phyloP scores from a whole-genome alignment of 495 filamentous ascomycete species.

The Usnea hakonensis region DNA sequence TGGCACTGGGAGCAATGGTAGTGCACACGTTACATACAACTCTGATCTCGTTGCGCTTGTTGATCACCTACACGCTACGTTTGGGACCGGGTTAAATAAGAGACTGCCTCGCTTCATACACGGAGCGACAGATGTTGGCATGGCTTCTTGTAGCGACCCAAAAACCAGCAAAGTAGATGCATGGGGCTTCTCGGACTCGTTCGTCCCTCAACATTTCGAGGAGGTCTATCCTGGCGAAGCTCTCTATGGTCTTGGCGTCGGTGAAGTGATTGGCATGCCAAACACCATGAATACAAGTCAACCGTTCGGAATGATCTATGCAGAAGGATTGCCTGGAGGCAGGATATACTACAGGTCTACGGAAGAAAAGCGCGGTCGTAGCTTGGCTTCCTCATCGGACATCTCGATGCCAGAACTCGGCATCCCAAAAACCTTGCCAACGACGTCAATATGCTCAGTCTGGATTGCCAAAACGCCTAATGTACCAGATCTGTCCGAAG shows the following conservation, averaged over 20 bases:
- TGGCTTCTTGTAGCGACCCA: constrained; percentile 68
- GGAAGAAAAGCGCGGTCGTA: constrained; percentile 73
- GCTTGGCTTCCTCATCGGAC: constrained; percentile 49
- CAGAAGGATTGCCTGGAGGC: constrained; percentile 76
- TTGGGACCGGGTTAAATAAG: constrained; percentile 52
- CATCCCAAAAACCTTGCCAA: constrained; percentile 60
- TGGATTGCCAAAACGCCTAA: constrained; percentile 85
- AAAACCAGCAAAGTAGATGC: constrained; percentile 68
- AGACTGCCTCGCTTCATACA: constrained; percentile 72
- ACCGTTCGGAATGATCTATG: constrained; percentile 71
- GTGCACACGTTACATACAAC: constrained; percentile 66
- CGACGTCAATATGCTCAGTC: constrained; percentile 61
- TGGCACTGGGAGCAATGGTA: constrained; percentile 44
- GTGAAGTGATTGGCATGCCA: constrained; percentile 63
- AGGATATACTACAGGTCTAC: constrained; percentile 64
- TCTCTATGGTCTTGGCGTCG: constrained; percentile 71
- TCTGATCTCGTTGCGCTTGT: constrained; percentile 68
- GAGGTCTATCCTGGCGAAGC: constrained; percentile 65
- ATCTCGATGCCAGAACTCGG: constrained; percentile 49
- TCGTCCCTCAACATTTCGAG: constrained; percentile 64
- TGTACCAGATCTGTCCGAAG: constrained; percentile 64
- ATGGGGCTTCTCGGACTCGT: constrained; percentile 72
- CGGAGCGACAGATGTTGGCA: constrained; percentile 66
- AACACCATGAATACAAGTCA: constrained; percentile 89
- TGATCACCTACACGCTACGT: constrained; percentile 68